Percentiles rank a stretch among this genome's conserved stretches.
phyloP scores from a whole-genome alignment of 1,284 basidiomycete genomes.

The Austropuccinia psidii region DNA sequence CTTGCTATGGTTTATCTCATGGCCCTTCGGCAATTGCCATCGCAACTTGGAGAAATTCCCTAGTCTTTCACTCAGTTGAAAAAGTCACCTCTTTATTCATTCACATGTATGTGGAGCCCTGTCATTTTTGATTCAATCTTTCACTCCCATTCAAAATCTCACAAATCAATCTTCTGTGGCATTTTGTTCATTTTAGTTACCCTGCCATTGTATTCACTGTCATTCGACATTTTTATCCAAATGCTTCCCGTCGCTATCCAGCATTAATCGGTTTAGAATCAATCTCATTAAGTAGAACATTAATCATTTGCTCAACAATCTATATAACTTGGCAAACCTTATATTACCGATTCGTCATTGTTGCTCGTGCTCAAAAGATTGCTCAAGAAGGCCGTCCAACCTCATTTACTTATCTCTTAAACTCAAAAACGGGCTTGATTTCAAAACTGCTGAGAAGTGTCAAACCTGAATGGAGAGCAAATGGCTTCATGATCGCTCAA shows the following conservation, averaged over 20 bases:
- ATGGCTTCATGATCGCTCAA: neutral
- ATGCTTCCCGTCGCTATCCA: conserved; percentile 19
- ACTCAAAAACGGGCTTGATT: conserved; percentile 41
- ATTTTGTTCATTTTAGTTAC: conserved; percentile 3
- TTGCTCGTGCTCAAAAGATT: conserved; percentile 45
- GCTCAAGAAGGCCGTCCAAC: conserved; percentile 44
- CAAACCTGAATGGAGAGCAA: conserved; percentile 12
- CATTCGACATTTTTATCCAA: conserved; percentile 36
- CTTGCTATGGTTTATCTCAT: conserved; percentile 44
- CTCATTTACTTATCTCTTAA: conserved; percentile 45
- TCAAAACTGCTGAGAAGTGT: neutral
- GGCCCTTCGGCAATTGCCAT: conserved; percentile 42
- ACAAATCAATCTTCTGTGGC: conserved; percentile 40
- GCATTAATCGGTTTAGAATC: conserved; percentile 18
- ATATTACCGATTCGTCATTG: conserved; percentile 45
- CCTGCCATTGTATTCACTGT: conserved; percentile 35
- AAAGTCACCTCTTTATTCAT: conserved; percentile 46
- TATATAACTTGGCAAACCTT: conserved; percentile 43
- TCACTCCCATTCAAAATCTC: conserved; percentile 22
- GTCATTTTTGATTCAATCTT: neutral
- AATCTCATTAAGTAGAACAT: neutral
- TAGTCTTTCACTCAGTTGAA: conserved; percentile 47
- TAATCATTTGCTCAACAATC: conserved; percentile 35
- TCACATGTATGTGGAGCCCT: conserved; percentile 42
- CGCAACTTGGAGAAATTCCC: conserved; percentile 46